Evolutionary conservation across 257 asterid species (phyloP).

Genomic region (Jasminum sambac): DNA sequence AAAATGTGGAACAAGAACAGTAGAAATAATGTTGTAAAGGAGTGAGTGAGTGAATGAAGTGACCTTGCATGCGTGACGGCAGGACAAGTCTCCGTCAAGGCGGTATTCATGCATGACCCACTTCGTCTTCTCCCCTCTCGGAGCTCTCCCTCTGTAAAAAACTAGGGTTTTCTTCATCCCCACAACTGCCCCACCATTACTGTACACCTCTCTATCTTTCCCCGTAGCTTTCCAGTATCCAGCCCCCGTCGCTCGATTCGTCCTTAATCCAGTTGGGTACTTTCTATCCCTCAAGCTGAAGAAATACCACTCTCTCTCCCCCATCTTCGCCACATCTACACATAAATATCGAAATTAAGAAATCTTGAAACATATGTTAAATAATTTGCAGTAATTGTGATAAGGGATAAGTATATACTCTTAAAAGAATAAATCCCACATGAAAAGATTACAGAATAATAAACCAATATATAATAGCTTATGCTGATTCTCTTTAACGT

Average conservation of each 20-base stretch:
- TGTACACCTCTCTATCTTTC: constrained; percentile 61
- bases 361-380: too few species aligned
- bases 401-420: too few species aligned
- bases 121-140: constrained; percentile 75
- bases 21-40: too few species aligned
- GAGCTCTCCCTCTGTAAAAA: constrained; percentile 85
- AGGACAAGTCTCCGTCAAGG: constrained; percentile 67
- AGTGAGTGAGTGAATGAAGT: background rate
- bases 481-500: too few species aligned
- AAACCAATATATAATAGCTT: too few species aligned
- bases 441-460: too few species aligned
- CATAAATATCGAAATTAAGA: background rate
- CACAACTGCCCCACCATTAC: constrained; percentile 39
- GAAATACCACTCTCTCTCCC: constrained; percentile 88
- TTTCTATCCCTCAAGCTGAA: constrained; percentile 75
- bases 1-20: too few species aligned
- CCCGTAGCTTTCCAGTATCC: constrained; percentile 95
- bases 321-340: constrained; percentile 63
- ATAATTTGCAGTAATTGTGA: too few species aligned
- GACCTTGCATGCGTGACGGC: constrained; percentile 69
- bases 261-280: constrained; percentile 79
- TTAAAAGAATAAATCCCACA: too few species aligned
- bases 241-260: constrained; percentile 79
- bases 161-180: constrained; percentile 92
- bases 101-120: constrained; percentile 97